These are phyloP conservation scores for Ramichloridium luteum DNA, from an alignment of 2,329 filamentous ascomycete species.

Conservation along the genomic window DNA sequence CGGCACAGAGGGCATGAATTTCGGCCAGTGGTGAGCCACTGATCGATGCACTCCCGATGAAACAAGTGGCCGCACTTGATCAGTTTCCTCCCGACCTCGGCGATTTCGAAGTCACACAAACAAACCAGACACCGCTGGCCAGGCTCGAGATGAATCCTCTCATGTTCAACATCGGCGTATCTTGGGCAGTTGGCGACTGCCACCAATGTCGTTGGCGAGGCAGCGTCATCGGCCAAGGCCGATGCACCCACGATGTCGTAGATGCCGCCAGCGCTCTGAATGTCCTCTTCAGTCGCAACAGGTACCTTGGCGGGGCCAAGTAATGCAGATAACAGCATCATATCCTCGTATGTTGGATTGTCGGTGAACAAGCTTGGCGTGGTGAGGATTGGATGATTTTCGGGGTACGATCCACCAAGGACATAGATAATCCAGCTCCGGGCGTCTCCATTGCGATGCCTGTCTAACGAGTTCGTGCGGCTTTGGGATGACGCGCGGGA, in stretches of 20 bases:
- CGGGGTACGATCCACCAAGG: slow-evolving; percentile 55
- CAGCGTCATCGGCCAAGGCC: slow-evolving; percentile 11
- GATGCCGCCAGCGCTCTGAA: slow-evolving; percentile 49
- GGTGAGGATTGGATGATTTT: slow-evolving; percentile 57
- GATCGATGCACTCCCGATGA: slow-evolving; percentile 57
- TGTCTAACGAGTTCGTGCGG: slow-evolving; percentile 21
- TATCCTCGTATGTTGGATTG: slow-evolving; percentile 60
- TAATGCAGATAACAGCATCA: slow-evolving; percentile 55
- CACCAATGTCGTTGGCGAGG: slow-evolving; percentile 20
- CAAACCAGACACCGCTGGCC: slow-evolving; percentile 53
- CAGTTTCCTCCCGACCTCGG: slow-evolving; percentile 49
- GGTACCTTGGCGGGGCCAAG: slow-evolving; percentile 57
- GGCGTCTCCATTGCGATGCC: slow-evolving; percentile 31
- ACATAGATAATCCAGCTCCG: slow-evolving; percentile 63
- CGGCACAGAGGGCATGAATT: slow-evolving; percentile 53
- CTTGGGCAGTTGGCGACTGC: slow-evolving; percentile 17
- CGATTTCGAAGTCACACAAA: slow-evolving; percentile 51
- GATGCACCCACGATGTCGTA: slow-evolving; percentile 37
- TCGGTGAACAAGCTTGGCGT: slow-evolving; percentile 60
- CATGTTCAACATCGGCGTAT: slow-evolving; percentile 12
- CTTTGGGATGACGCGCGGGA: slow-evolving; percentile 19
- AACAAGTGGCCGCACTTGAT: slow-evolving; percentile 54
- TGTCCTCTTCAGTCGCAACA: slow-evolving; percentile 52
- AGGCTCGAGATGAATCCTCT: slow-evolving; percentile 21
- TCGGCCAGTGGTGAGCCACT: slow-evolving; percentile 58